Evolutionary conservation across 2,329 filamentous ascomycete genomes (phyloP), one percentile per base, ranked within the genome.

Genomic region (Pseudocercospora ulei): DNA sequence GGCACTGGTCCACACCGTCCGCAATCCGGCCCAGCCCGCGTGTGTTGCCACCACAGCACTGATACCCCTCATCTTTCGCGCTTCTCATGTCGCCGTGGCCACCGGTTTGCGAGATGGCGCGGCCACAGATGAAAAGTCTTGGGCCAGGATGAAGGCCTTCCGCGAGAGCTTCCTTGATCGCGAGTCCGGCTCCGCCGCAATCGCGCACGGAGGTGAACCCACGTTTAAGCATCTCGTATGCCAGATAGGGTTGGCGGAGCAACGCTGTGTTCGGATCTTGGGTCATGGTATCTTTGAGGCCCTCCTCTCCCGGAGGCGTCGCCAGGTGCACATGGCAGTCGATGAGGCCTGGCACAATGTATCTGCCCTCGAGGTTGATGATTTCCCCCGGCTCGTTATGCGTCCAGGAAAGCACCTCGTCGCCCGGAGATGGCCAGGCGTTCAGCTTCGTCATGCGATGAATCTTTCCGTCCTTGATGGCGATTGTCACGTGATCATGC

Each of bases 171-270:
- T 76, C 64, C 46, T 71, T 72, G 11, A 78, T 59, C 1, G 73
- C 69, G 0, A 70, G 56, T 0, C 63, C 62, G 1, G 73, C 73
- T 3, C 75, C 75, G 0, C 73, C 74, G 20, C 69, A 73, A 51
- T 78, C 74, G 3, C 75, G 65, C 2, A 73, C 64, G 1, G 64
- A 70, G 1, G 75, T 78, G 57, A 76, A 78, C 1, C 75, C 74
- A 11, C 73, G 65, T 25, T 59, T 55, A 0, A 78, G 63, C 59
- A 75, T 76, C 40, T 71, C 63, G 6, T 55, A 44, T 41, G 61
- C 64, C 4, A 70, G 59, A 40, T 64, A 72, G 0, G 71, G 62
- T 49, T 71, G 66, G 2, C 70, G 60, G 8, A 70, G 57, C 3
- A 64, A 53, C 0, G 63, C 64, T 1, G 62, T 62, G 19, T 54